phyloP scores from a whole-genome alignment of 495 filamentous ascomycete genomes.

The Annulohypoxylon bovei region DNA sequence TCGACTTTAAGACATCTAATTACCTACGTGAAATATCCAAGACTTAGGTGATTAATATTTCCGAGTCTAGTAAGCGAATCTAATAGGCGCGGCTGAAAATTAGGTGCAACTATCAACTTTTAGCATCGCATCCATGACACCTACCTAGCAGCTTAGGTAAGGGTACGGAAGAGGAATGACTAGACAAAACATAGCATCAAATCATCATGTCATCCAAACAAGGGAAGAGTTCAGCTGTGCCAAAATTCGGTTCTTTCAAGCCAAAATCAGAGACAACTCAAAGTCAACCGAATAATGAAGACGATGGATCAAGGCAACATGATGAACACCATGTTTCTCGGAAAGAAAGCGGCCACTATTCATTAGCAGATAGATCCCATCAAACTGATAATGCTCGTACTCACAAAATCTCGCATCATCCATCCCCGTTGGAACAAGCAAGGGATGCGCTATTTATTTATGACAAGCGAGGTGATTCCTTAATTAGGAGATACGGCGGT shows the following conservation, averaged over 20 bases:
- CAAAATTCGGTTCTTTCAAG: slow-evolving; percentile 76
- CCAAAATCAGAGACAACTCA: slow-evolving; percentile 53
- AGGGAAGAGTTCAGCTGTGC: slow-evolving; percentile 55
- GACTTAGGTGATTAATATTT: not conserved
- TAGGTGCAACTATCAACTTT: not conserved
- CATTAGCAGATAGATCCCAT: slow-evolving; percentile 30
- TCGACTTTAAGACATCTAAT: not conserved
- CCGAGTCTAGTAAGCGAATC: not conserved
- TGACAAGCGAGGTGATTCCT: slow-evolving; percentile 57
- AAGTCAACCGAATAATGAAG: slow-evolving; percentile 21
- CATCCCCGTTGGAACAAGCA: slow-evolving; percentile 31
- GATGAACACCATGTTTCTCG: not conserved
- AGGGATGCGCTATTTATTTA: slow-evolving; percentile 45
- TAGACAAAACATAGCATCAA: not conserved
- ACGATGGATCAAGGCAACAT: slow-evolving; percentile 30
- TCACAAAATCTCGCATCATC: slow-evolving; percentile 44
- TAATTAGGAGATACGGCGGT: slow-evolving; percentile 55
- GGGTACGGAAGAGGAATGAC: slow-evolving; percentile 1
- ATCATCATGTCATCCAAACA: slow-evolving; percentile 48
- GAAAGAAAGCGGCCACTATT: slow-evolving; percentile 25
- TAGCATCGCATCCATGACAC: not conserved
- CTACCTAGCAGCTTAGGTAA: not conserved
- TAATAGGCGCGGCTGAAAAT: not conserved
- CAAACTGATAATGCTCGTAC: slow-evolving; percentile 43
- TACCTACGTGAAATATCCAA: not conserved